Conservation (phyloP, 1,139 yeast genomes). For the Kodamaea sp. region DNA sequence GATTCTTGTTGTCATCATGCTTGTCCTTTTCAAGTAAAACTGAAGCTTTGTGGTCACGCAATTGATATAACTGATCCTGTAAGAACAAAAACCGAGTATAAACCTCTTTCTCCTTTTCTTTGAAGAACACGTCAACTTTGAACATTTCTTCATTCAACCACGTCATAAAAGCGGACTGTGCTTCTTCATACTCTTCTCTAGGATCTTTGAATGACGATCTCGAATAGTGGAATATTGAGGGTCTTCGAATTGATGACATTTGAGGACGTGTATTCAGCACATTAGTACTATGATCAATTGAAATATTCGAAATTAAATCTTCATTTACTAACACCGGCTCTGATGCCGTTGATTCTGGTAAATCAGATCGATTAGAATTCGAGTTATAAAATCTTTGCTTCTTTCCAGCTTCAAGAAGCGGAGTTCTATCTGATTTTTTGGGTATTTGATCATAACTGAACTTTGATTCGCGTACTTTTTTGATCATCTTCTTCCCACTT, state of each 20-base stretch:
- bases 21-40: constrained; percentile 10
- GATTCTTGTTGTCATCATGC: constrained; percentile 10
- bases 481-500: constrained; percentile 41
- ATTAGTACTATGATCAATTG: neutral
- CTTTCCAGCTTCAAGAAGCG: constrained; percentile 13
- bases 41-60: constrained; percentile 50
- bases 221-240: constrained; percentile 24
- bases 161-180: constrained; percentile 41
- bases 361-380: constrained; percentile 4
- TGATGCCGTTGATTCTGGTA: neutral
- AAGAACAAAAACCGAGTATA: constrained; percentile 57
- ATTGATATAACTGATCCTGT: constrained; percentile 64
- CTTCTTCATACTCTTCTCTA: constrained; percentile 22
- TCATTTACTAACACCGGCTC: neutral
- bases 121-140: constrained; percentile 61
- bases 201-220: constrained; percentile 17
- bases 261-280: constrained; percentile 1
- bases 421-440: constrained; percentile 14
- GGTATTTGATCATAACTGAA: constrained; percentile 4
- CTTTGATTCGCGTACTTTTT: constrained; percentile 16
- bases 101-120: constrained; percentile 56
- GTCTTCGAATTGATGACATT: constrained; percentile 10
- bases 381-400: neutral
- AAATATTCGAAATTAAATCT: neutral
- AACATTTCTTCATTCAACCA: constrained; percentile 62